phyloP scores from a whole-genome alignment of 1,284 basidiomycete species.

The Ustilago shanxiensis region DNA sequence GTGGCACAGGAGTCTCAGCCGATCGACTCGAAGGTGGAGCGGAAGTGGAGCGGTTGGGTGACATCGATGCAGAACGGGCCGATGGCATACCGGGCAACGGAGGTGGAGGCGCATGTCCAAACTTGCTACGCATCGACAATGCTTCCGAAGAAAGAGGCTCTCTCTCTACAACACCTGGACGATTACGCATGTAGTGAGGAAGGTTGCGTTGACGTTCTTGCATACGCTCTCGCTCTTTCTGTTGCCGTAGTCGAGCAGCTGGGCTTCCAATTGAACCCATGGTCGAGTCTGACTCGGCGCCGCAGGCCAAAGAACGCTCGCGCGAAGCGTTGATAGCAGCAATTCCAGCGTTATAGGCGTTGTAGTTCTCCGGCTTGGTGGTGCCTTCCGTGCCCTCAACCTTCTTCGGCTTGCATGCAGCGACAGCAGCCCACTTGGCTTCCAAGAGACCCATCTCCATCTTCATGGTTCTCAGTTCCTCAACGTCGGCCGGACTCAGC shows the following conservation, averaged over 20 bases:
- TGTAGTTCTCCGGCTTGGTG: slow-evolving; percentile 42
- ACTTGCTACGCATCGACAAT: slow-evolving; percentile 50
- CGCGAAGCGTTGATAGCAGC: slow-evolving; percentile 46
- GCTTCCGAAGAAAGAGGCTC: slow-evolving; percentile 29
- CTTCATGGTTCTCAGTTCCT: slow-evolving; percentile 66
- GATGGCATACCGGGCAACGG: slow-evolving; percentile 40
- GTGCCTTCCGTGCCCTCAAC: slow-evolving; percentile 45
- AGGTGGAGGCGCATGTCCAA: slow-evolving; percentile 50
- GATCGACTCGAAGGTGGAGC: slow-evolving; percentile 20
- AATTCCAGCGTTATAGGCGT: slow-evolving; percentile 53
- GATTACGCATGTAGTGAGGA: slow-evolving; percentile 41
- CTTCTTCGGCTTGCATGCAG: slow-evolving; percentile 57
- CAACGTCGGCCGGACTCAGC: slow-evolving; percentile 64
- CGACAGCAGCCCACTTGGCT: slow-evolving; percentile 64
- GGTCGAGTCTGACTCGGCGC: slow-evolving; percentile 47
- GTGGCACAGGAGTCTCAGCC: slow-evolving; percentile 6
- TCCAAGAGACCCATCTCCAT: slow-evolving; percentile 67
- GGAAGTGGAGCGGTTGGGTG: slow-evolving; percentile 33
- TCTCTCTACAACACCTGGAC: slow-evolving; percentile 7
- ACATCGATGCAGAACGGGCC: slow-evolving; percentile 18
- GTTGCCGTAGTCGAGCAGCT: slow-evolving; percentile 41
- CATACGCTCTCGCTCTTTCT: slow-evolving; percentile 49
- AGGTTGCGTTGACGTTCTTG: slow-evolving; percentile 49
- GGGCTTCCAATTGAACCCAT: slow-evolving; percentile 35
- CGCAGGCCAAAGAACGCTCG: slow-evolving; percentile 27